Conservation (phyloP, 257 asterid species). For the Thymus mandschuricus region DNA sequence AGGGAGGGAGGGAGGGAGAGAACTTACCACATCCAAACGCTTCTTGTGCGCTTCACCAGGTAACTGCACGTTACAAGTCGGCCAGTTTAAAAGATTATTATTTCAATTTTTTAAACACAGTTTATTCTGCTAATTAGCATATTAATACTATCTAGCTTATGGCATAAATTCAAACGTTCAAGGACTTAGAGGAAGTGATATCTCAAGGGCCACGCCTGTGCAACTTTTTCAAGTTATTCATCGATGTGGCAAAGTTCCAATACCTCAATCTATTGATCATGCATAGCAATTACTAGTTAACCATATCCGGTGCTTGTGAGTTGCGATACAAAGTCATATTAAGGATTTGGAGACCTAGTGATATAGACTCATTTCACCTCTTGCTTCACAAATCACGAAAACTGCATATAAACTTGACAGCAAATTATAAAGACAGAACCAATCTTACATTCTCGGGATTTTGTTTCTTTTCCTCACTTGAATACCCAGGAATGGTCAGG, state of each 20-base stretch:
- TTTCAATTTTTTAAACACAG: not conserved
- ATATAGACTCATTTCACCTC: not conserved
- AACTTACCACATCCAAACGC: constrained; percentile 83
- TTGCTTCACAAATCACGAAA: constrained; percentile 2
- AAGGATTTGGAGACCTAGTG: constrained; percentile 11
- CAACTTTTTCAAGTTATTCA: constrained; percentile 8
- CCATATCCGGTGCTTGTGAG: constrained; percentile 11
- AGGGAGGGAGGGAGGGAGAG: constrained; percentile 9
- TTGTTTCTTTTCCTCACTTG: constrained; percentile 72
- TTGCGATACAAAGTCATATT: constrained; percentile 17
- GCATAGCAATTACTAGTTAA: constrained; percentile 7
- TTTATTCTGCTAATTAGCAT: constrained; percentile 13
- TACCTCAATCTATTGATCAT: not conserved
- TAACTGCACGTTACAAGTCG: constrained; percentile 59
- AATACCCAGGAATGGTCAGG: constrained; percentile 81
- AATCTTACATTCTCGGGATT: constrained; percentile 59
- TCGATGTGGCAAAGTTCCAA: not conserved
- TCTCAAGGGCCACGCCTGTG: constrained; percentile 8
- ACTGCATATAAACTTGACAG: constrained; percentile 12
- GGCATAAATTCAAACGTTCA: constrained; percentile 5
- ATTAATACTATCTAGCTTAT: constrained; percentile 9
- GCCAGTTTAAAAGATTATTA: constrained; percentile 12
- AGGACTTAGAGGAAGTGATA: not conserved
- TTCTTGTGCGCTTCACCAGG: constrained; percentile 72
- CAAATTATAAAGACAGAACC: constrained; percentile 15